Conservation (phyloP, 805 yeast species). For the Ogataea minuta region DNA sequence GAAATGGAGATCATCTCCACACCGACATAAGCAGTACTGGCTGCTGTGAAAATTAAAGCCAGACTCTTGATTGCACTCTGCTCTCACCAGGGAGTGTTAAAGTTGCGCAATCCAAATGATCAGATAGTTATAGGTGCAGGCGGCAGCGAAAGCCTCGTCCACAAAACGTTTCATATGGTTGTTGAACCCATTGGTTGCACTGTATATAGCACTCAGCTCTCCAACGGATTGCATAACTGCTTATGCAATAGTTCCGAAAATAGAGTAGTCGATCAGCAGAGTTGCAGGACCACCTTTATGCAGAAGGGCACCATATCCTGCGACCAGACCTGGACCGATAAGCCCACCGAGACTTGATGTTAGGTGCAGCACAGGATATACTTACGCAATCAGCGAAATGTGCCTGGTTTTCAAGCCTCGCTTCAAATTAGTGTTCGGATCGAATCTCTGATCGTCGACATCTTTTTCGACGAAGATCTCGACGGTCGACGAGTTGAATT, state of each 20-base stretch:
- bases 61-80: slow-evolving; percentile 34
- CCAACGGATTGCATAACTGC: slow-evolving; percentile 53
- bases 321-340: slow-evolving; percentile 54
- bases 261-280: slow-evolving; percentile 43
- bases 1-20: slow-evolving; percentile 50
- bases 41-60: slow-evolving; percentile 68
- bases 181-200: slow-evolving; percentile 40
- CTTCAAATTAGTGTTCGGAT: slow-evolving; percentile 38
- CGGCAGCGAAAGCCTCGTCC: slow-evolving; percentile 51
- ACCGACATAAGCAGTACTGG: slow-evolving; percentile 83
- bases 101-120: slow-evolving; percentile 47
- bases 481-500: too few species aligned
- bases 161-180: slow-evolving; percentile 48
- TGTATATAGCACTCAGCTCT: slow-evolving; percentile 46
- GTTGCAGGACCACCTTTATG: slow-evolving; percentile 49
- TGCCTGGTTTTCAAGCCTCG: slow-evolving; percentile 50
- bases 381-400: slow-evolving; percentile 44
- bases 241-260: slow-evolving; percentile 48
- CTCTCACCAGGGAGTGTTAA: slow-evolving; percentile 57
- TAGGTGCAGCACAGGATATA: too few species aligned
- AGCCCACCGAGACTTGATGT: slow-evolving; percentile 42
- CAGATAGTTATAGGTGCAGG: slow-evolving; percentile 48
- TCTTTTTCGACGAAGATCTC: too few species aligned
- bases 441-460: slow-evolving; percentile 10
- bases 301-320: slow-evolving; percentile 47